These are phyloP conservation scores for Rutstroemia sp. DNA, from an alignment of 2,329 filamentous ascomycete species.

Conservation along the genomic window DNA sequence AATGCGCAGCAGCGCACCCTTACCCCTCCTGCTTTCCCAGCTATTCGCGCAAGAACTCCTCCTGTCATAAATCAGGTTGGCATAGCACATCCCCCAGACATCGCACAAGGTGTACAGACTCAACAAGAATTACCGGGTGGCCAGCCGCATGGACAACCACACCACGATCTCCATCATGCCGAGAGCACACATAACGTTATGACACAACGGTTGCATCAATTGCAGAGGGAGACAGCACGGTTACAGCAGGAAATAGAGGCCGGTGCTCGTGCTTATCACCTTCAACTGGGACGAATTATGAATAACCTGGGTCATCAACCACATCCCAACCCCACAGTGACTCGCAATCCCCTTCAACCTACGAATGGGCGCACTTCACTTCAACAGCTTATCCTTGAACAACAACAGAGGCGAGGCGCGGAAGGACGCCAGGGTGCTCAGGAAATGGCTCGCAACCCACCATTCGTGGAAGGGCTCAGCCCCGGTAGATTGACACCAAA, in stretches of 20 bases:
- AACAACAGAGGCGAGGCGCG: conserved; percentile 15
- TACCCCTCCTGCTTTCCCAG: conserved; percentile 6
- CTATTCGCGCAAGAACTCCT: background rate
- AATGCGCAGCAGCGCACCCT: background rate
- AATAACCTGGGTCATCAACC: conserved; percentile 7
- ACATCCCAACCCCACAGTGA: background rate
- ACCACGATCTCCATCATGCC: conserved; percentile 17
- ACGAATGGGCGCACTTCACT: background rate
- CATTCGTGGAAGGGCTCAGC: conserved; percentile 20
- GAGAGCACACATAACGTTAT: conserved; percentile 18
- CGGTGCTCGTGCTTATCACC: conserved; percentile 7
- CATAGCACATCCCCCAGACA: background rate
- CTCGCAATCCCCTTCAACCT: background rate
- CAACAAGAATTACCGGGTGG: conserved; percentile 16
- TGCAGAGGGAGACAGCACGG: conserved; percentile 41
- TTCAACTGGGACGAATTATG: background rate
- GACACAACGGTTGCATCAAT: conserved; percentile 38
- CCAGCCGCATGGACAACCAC: conserved; percentile 23
- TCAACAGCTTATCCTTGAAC: conserved; percentile 5
- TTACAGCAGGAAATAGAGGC: conserved; percentile 31
- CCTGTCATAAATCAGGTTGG: conserved; percentile 18
- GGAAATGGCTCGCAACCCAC: conserved; percentile 12
- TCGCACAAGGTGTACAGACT: conserved; percentile 1
- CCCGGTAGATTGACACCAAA: conserved; percentile 24
- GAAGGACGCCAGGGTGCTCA: conserved; percentile 21